A percentile compares a stretch with the other conserved stretches of the same genome.
Conservation (phyloP, 192 early-diverging fungal species). For the Coemansia sp. region DNA sequence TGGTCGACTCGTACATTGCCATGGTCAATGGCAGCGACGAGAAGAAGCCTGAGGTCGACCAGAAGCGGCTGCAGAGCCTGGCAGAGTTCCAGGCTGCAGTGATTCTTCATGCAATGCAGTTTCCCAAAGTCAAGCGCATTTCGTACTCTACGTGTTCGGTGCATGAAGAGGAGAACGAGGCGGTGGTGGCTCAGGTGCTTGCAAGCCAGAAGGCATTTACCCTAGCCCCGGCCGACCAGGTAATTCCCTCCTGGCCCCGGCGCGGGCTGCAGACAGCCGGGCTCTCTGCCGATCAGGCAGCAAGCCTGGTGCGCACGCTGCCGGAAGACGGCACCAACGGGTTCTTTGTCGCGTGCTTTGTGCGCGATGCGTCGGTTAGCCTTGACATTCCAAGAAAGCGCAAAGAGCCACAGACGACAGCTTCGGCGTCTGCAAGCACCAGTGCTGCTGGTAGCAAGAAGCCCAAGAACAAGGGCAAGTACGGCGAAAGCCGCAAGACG, state of each 20-base stretch:
- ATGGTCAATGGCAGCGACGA: constrained; percentile 20
- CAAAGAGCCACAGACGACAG: neutral
- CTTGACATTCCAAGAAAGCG: constrained; percentile 13
- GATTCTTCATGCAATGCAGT: constrained; percentile 82
- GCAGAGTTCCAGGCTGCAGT: constrained; percentile 83
- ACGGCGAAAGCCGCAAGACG: constrained; percentile 1
- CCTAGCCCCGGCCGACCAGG: constrained; percentile 54
- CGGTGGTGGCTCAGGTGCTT: constrained; percentile 78
- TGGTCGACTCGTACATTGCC: constrained; percentile 61
- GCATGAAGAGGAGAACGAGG: constrained; percentile 89
- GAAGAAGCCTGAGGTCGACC: neutral
- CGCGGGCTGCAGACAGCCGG: constrained; percentile 60
- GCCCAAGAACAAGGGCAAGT: neutral
- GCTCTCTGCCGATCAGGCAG: constrained; percentile 53
- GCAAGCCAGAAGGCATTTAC: constrained; percentile 56
- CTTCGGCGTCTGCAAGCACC: neutral
- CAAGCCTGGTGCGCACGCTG: constrained; percentile 68
- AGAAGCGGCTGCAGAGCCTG: constrained; percentile 65
- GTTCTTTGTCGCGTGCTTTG: constrained; percentile 96
- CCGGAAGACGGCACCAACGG: constrained; percentile 89
- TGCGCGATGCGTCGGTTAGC: constrained; percentile 29
- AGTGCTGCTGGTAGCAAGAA: neutral
- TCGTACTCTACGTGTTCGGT: constrained; percentile 97
- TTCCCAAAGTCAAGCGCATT: constrained; percentile 79
- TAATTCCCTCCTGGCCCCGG: constrained; percentile 77